Evolutionary conservation across 2,329 filamentous ascomycete genomes (phyloP), one percentile per base, ranked within the genome.

Genomic region (Diaporthe eres): DNA sequence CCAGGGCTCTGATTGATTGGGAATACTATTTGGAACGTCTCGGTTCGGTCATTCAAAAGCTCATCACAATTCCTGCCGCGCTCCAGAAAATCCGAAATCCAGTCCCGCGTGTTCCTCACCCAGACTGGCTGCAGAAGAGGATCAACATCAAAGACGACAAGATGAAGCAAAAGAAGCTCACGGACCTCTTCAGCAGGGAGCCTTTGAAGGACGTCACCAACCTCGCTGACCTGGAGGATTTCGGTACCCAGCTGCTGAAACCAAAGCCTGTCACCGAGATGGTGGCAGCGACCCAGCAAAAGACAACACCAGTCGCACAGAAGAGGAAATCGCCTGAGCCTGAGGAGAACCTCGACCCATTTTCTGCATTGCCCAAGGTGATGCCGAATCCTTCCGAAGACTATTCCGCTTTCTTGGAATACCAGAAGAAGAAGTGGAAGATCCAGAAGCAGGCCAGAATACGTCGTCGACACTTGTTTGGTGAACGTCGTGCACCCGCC

Each of bases 381-480:
- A 97, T 98, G 94, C 96, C 97, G 1, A 91, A 90, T 34, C 94
- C 97, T 28, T 94, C 92, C 0, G 92, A 97, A 67, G 94, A 99
- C 83, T 99, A 99, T 79, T 87, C 91, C 25, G 95, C 91, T 0
- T 99, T 98, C 87, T 84, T 99, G 72, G 90, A 94, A 81, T 98
- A 98, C 81, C 97, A 99, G 83, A 99, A 99, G 85, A 92, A 96
- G 86, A 99, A 99, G 85, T 99, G 97, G 97, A 98, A 96, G 86
- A 93, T 98, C 51, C 97, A 99, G 83, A 98, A 95, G 81, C 94
- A 98, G 82, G 95, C 96, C 47, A 92, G 97, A 31, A 89, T 93
- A 76, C 92, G 96, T 58, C 90, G 97, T 78, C 91, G 96, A 67
- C 97, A 99, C 82, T 88, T 99, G 0, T 99, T 99, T 80, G 97